Percentiles rank a stretch among this genome's conserved stretches.
These are phyloP conservation scores for Trametes cubensis DNA, from an alignment of 768 basidiomycete species.

Conservation along the genomic window DNA sequence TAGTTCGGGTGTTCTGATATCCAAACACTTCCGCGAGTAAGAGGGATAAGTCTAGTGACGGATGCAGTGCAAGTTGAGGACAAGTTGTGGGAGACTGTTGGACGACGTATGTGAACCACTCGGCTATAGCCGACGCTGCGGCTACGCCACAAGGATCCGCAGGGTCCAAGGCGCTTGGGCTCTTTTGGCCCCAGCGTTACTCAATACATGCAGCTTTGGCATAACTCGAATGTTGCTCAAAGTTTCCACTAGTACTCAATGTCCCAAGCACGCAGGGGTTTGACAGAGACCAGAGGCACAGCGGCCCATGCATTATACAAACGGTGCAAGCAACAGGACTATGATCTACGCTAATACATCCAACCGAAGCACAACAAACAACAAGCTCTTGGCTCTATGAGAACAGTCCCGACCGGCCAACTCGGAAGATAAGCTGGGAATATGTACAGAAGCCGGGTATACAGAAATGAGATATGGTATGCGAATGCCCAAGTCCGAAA, in stretches of 20 bases:
- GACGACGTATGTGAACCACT: not conserved
- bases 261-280: too few relatives aligned
- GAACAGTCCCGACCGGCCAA: not conserved
- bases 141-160: not conserved
- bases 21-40: too few relatives aligned
- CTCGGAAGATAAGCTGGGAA: not conserved
- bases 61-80: not conserved
- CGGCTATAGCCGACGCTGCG: conserved; percentile 7
- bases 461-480: not conserved
- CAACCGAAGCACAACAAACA: conserved; percentile 1
- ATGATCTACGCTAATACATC: not conserved
- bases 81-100: not conserved
- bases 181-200: too few relatives aligned
- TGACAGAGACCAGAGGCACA: not conserved
- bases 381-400: not conserved
- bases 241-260: too few relatives aligned
- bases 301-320: not conserved
- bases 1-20: too few relatives aligned
- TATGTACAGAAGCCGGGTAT: not conserved
- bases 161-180: too few relatives aligned
- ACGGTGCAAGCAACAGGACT: not conserved
- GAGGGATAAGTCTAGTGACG: too few relatives aligned
- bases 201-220: too few relatives aligned
- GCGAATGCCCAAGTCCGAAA: not conserved
- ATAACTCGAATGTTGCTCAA: too few relatives aligned